Base-by-base conservation (phyloP, 1,284 basidiomycete species). In the Leccinum pachyderme region DNA sequence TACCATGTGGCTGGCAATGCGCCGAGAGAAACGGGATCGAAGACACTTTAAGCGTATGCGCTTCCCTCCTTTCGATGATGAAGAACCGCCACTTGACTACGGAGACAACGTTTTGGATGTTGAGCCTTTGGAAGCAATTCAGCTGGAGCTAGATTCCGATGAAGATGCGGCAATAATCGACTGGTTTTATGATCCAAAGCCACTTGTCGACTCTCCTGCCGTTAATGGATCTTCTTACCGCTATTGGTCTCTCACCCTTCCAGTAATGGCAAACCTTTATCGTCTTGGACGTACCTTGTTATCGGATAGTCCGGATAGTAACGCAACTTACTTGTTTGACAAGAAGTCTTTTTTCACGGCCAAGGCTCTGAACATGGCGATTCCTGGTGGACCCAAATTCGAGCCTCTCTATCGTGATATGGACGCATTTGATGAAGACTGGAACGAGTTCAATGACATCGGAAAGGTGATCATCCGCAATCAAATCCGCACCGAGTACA, bases 381-480 rank as follows among this genome's bases (percentile, higher is more conserved):
- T 99, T 61, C 97, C 97, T 0, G 97, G 97, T 60, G 97, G 97
- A 54, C 97, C 95, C 4, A 98, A 98, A 73, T 99, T 98, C 62
- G 95, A 98, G 78, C 95, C 93, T 25, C 75, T 95, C 31, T 91
- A 91, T 75, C 86, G 95, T 49, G 97, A 99, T 68, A 95, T 95
- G 83, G 97, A 99, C 67, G 83, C 90, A 9, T 98, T 94, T 66
- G 97, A 99, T 68, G 96, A 99, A 73, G 97, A 99, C 71, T 99
- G 97, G 95, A 98, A 98, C 75, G 96, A 99, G 74, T 99, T 99
- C 70, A 99, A 99, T 72, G 97, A 99, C 71, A 98, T 99, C 74
- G 96, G 98, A 79, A 99, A 99, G 75, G 92, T 99, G 69, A 98
- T 99, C 73, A 99, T 99, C 62, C 94, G 97, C 31, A 95, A 98